Evolutionary conservation across 2,329 filamentous ascomycete genomes (phyloP).

Genomic region (Fragosphaeria purpurea): DNA sequence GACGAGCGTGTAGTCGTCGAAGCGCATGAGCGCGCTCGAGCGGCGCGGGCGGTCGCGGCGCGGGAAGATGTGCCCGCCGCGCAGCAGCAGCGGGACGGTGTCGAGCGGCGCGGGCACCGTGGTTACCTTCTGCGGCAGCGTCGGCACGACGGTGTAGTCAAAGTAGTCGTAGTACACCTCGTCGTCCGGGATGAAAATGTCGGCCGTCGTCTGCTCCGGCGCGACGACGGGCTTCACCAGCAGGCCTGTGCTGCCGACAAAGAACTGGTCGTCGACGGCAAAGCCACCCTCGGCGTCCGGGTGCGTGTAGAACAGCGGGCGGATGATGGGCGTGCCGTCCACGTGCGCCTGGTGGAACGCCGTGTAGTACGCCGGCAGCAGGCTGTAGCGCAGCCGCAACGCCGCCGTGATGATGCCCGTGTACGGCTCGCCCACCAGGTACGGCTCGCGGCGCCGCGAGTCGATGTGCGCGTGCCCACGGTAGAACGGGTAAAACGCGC

Average conservation of each 20-base stretch:
- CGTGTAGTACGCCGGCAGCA: conserved; percentile 93
- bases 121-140: conserved; percentile 58
- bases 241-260: conserved; percentile 77
- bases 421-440: conserved; percentile 76
- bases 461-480: conserved; percentile 95
- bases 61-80: conserved; percentile 82
- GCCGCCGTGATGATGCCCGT: conserved; percentile 79
- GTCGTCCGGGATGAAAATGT: conserved; percentile 80
- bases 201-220: conserved; percentile 60
- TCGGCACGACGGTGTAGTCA: conserved; percentile 64
- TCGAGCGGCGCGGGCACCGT: conserved; percentile 71
- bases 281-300: conserved; percentile 82
- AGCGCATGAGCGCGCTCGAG: conserved; percentile 81
- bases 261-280: conserved; percentile 83
- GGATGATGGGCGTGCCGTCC: conserved; percentile 75
- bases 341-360: conserved; percentile 84
- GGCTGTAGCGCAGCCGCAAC: conserved; percentile 75
- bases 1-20: conserved; percentile 89
- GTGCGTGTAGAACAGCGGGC: conserved; percentile 88
- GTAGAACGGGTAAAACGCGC: conserved; percentile 97
- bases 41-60: conserved; percentile 81
- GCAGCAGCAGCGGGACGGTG: conserved; percentile 83
- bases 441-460: conserved; percentile 86
- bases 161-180: conserved; percentile 96
- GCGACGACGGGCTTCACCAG: conserved; percentile 85